A percentile compares a stretch with the other conserved stretches of the same genome.
phyloP scores from a whole-genome alignment of 306 rosid genomes.

The Prunus salicina region DNA sequence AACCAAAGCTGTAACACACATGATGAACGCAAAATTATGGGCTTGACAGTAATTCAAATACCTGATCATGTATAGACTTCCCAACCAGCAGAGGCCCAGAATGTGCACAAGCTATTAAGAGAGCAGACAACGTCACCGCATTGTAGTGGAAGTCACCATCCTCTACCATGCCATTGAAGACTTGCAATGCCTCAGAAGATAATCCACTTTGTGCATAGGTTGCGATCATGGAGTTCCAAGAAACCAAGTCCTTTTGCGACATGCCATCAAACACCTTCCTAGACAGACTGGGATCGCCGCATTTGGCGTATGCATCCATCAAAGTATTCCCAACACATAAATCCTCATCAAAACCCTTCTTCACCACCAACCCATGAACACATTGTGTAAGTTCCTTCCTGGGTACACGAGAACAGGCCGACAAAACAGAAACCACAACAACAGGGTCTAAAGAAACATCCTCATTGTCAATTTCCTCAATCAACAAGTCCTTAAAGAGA shows the following conservation, averaged over 20 bases:
- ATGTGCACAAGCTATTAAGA: constrained; percentile 73
- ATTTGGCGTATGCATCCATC: constrained; percentile 89
- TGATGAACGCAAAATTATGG: not conserved
- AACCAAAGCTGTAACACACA: not conserved
- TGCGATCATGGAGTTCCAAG: constrained; percentile 89
- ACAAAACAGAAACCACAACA: constrained; percentile 58
- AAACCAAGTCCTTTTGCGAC: constrained; percentile 61
- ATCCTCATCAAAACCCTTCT: constrained; percentile 57
- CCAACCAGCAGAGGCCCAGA: constrained; percentile 71
- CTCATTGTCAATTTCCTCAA: constrained; percentile 38
- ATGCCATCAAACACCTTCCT: constrained; percentile 76
- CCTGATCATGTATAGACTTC: constrained; percentile 82
- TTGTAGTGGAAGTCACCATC: constrained; percentile 35
- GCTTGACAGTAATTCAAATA: constrained; percentile 8
- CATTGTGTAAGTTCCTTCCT: constrained; percentile 51
- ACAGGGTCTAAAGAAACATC: constrained; percentile 50
- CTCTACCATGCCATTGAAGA: constrained; percentile 54
- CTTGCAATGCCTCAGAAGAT: constrained; percentile 56
- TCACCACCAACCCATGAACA: constrained; percentile 61
- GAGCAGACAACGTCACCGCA: constrained; percentile 61
- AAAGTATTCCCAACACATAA: constrained; percentile 68
- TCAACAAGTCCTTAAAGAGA: constrained; percentile 58
- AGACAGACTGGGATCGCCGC: constrained; percentile 48
- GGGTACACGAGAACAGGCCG: constrained; percentile 67
- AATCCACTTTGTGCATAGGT: constrained; percentile 71